phyloP scores from a whole-genome alignment of 164 flowering plant species.

The Tinospora cordifolia region DNA sequence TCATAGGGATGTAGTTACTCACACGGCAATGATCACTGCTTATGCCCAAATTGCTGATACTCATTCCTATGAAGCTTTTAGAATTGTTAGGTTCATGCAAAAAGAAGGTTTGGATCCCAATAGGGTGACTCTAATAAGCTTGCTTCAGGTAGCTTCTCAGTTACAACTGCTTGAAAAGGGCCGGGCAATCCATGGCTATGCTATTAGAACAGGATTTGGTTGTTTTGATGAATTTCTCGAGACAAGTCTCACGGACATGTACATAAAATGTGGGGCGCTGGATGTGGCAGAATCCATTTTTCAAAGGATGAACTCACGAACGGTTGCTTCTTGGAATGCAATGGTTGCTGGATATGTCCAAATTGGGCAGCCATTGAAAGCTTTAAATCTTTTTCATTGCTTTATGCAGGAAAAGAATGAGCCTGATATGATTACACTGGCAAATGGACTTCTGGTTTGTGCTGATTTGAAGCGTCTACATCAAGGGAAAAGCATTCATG shows the following conservation, averaged over 20 bases:
- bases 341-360: slow-evolving; percentile 32
- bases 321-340: slow-evolving; percentile 38
- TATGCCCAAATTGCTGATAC: slow-evolving; percentile 30
- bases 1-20: slow-evolving; percentile 41
- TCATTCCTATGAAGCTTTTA: slow-evolving; percentile 29
- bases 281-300: slow-evolving; percentile 22
- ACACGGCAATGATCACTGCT: slow-evolving; percentile 42
- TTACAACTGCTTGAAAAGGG: slow-evolving; percentile 28
- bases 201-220: slow-evolving; percentile 40
- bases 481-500: slow-evolving; percentile 49
- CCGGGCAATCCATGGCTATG: slow-evolving; percentile 34
- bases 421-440: slow-evolving; percentile 39
- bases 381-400: slow-evolving; percentile 24
- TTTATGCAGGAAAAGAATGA: slow-evolving; percentile 21
- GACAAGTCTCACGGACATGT: slow-evolving; percentile 49
- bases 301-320: slow-evolving; percentile 13
- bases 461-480: slow-evolving; percentile 29
- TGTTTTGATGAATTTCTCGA: slow-evolving; percentile 36
- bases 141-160: slow-evolving; percentile 44
- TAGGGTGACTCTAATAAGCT: slow-evolving; percentile 51
- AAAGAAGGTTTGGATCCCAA: slow-evolving; percentile 38
- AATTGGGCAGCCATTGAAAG: slow-evolving; percentile 27
- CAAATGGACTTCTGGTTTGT: slow-evolving; percentile 41
- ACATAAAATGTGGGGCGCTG: slow-evolving; percentile 34
- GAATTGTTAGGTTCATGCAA: slow-evolving; percentile 32